Evolutionary conservation across 169 alveolate genomes (phyloP).

Genomic region (Babesia ovata): DNA sequence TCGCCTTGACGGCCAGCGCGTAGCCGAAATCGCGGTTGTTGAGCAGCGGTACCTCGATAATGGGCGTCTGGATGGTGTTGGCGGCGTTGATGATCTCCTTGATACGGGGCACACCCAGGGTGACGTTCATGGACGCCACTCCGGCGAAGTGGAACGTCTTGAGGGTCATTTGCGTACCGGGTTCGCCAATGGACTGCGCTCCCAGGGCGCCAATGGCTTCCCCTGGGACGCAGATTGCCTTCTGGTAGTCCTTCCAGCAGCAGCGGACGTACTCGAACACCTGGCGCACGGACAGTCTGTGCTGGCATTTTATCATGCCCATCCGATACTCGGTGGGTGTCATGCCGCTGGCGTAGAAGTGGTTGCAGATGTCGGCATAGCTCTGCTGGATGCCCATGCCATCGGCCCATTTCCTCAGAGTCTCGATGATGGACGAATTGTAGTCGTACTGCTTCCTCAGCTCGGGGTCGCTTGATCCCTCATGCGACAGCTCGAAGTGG

Average conservation of each 20-base stretch:
- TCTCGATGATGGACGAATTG: constrained; percentile 4
- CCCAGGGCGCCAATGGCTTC: constrained; percentile 99
- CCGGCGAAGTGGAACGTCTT: constrained; percentile 99
- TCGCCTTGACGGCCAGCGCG: constrained; percentile 89
- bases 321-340: constrained; percentile 8
- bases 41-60: constrained; percentile 87
- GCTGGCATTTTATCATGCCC: constrained; percentile 44
- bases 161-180: constrained; percentile 99
- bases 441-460: constrained; percentile 8
- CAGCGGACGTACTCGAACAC: constrained; percentile 82
- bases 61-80: constrained; percentile 93
- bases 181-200: constrained; percentile 99
- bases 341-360: constrained; percentile 11
- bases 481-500: constrained; percentile 54
- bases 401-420: constrained; percentile 8
- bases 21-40: constrained; percentile 67
- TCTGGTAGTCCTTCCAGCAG: constrained; percentile 89
- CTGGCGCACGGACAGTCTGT: constrained; percentile 79
- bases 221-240: constrained; percentile 95
- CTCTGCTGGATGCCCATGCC: constrained; percentile 8
- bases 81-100: constrained; percentile 98
- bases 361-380: constrained; percentile 14
- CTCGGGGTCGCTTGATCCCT: constrained; percentile 1
- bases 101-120: constrained; percentile 98
- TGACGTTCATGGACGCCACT: constrained; percentile 96